Evolutionary conservation across 2,329 filamentous ascomycete species (phyloP), one percentile per base, ranked within the genome.

Genomic region (Emergomyces orientalis): DNA sequence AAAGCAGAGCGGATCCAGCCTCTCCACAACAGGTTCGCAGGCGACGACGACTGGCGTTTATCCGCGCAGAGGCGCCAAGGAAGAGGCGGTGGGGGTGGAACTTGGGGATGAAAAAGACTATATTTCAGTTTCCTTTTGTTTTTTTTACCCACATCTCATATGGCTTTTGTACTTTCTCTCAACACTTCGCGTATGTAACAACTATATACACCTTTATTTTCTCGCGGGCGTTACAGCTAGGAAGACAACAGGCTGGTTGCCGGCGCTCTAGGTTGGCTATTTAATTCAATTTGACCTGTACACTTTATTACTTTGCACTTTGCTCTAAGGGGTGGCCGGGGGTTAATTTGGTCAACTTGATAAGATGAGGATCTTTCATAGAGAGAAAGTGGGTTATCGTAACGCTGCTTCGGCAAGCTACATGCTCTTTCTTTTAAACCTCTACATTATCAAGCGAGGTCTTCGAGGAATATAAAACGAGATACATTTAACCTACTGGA

Each of bases 1-100:
- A 88, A 90, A 81, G 90, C 90, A 0, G 94, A 99, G 81, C 83
- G 93, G 63, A 97, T 99, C 62, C 90, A 96, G 80, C 94, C 94
- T 52, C 76, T 99, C 77, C 91, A 97, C 74, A 97, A 97, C 74
- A 89, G 92, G 73, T 97, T 90, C 77, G 88, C 88, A 2, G 88
- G 87, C 2, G 92, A 96, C 73, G 93, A 99, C 73, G 94, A 97
- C 73, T 99, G 94, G 94, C 84, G 94, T 66, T 77, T 99, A 65
- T 92, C 88, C 69, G 89, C 93, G 14, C 94, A 99, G 81, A 86
- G 87, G 71, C 88, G 88, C 72, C 88, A 88, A 58, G 93, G 92
- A 4, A 84, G 93, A 68, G 88, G 90, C 64, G 94, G 91, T 59
- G 88, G 90, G 62, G 93, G 93, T 71, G 93, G 93, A 2, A 99